Conservation (phyloP, 164 flowering plant species). For the Liquidambar formosana region DNA sequence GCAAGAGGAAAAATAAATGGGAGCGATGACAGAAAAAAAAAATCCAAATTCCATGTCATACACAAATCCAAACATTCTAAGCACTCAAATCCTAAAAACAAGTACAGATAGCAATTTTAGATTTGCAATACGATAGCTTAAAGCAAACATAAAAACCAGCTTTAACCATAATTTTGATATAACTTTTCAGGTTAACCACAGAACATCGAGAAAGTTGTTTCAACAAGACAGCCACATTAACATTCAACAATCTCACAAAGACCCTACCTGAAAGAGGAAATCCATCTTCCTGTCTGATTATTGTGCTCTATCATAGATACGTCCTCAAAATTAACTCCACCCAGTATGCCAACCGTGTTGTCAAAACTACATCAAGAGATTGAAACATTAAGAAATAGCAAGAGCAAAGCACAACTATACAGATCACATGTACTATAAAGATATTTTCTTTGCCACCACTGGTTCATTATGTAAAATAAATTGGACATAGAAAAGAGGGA, state of each 20-base stretch:
- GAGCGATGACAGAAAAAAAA: not conserved
- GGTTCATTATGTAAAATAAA: not conserved
- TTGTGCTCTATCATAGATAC: conserved; percentile 48
- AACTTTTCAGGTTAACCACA: no score
- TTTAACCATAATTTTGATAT: no score
- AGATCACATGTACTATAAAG: not conserved
- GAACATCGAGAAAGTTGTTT: not conserved
- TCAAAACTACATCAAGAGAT: conserved; percentile 49
- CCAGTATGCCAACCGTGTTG: conserved; percentile 50
- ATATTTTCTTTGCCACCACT: not conserved
- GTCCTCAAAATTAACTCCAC: conserved; percentile 61
- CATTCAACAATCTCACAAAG: not conserved
- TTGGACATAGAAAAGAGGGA: not conserved
- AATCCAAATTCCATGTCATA: no score
- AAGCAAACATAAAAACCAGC: not conserved
- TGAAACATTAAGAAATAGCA: conserved; percentile 7
- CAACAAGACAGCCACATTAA: not conserved
- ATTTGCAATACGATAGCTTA: not conserved
- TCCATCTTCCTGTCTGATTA: conserved; percentile 71
- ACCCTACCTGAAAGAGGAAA: conserved; percentile 76
- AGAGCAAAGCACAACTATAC: not conserved
- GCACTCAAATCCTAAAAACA: not conserved
- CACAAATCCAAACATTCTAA: not conserved
- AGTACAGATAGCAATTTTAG: not conserved
- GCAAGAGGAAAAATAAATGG: not conserved